Conservation (phyloP, 495 filamentous ascomycete genomes). For the Sabuloglossum arenarium region DNA sequence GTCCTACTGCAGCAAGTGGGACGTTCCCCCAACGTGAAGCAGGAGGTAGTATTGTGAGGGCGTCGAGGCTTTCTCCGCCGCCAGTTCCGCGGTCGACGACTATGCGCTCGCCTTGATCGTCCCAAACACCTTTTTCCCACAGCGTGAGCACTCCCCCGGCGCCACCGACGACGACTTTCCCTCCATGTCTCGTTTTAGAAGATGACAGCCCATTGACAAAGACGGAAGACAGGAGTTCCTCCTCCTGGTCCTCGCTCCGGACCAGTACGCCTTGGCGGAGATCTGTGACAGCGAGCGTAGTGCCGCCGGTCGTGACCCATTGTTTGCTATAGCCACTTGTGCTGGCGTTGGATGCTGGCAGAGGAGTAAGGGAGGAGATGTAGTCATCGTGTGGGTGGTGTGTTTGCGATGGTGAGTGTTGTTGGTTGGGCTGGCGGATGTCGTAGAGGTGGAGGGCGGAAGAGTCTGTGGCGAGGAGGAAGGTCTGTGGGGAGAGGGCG, state of each 20-base stretch:
- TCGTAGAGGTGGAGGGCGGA: constrained; percentile 81
- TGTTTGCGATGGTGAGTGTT: constrained; percentile 42
- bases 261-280: constrained; percentile 62
- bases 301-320: constrained; percentile 80
- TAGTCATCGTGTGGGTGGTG: constrained; percentile 82
- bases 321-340: constrained; percentile 78
- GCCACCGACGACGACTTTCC: constrained; percentile 63
- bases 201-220: constrained; percentile 45
- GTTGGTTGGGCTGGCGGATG: constrained; percentile 29
- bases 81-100: constrained; percentile 33
- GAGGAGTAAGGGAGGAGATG: constrained; percentile 67
- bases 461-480: constrained; percentile 79
- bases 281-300: constrained; percentile 76
- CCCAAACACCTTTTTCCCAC: constrained; percentile 88
- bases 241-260: constrained; percentile 72
- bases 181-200: constrained; percentile 38
- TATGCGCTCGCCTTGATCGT: constrained; percentile 80
- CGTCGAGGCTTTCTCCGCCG: constrained; percentile 50
- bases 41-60: constrained; percentile 42
- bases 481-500: constrained; percentile 62
- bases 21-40: constrained; percentile 34
- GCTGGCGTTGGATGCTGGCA: constrained; percentile 55
- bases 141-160: constrained; percentile 63
- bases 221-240: constrained; percentile 63
- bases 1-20: constrained; percentile 50